Evolutionary conservation across 2,329 filamentous ascomycete species (phyloP).

Genomic region (Verticillium albo-atrum): DNA sequence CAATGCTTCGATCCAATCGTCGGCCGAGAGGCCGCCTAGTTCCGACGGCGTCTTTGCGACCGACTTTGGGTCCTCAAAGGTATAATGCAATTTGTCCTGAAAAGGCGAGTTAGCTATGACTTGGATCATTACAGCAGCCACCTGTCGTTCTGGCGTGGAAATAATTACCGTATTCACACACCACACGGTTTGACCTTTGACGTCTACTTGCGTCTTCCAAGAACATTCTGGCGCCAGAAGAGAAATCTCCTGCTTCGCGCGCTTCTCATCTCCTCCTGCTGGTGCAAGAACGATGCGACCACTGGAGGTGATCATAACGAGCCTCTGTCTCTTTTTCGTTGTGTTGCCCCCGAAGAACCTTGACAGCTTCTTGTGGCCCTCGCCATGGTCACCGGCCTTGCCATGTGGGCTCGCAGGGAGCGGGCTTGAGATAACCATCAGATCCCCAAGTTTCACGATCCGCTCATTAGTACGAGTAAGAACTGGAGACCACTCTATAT

Average conservation of each 20-base stretch:
- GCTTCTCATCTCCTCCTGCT: conserved; percentile 91
- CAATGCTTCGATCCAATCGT: conserved; percentile 90
- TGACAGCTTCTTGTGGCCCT: conserved; percentile 81
- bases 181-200: conserved; percentile 86
- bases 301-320: conserved; percentile 93
- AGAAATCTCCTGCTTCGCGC: conserved; percentile 88
- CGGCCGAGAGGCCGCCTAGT: conserved; percentile 62
- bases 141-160: not conserved
- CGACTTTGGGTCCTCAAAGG: conserved; percentile 88
- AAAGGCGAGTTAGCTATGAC: not conserved
- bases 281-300: conserved; percentile 87
- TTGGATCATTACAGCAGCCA: not conserved
- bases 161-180: conserved; percentile 84
- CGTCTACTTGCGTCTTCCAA: conserved; percentile 77
- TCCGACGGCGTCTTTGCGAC: conserved; percentile 49
- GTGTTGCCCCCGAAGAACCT: conserved; percentile 90
- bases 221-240: conserved; percentile 69
- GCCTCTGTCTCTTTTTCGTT: conserved; percentile 84
- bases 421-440: conserved; percentile 77
- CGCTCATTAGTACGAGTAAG: conserved; percentile 87
- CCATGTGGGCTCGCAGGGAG: conserved; percentile 69
- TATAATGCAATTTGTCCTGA: conserved; percentile 58
- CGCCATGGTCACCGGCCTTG: conserved; percentile 60
- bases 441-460: conserved; percentile 88
- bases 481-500: conserved; percentile 98